A percentile compares a stretch with the other conserved stretches of the same genome.
Evolutionary conservation across 306 rosid genomes (phyloP).

Genomic region (Hippophae rhamnoides): DNA sequence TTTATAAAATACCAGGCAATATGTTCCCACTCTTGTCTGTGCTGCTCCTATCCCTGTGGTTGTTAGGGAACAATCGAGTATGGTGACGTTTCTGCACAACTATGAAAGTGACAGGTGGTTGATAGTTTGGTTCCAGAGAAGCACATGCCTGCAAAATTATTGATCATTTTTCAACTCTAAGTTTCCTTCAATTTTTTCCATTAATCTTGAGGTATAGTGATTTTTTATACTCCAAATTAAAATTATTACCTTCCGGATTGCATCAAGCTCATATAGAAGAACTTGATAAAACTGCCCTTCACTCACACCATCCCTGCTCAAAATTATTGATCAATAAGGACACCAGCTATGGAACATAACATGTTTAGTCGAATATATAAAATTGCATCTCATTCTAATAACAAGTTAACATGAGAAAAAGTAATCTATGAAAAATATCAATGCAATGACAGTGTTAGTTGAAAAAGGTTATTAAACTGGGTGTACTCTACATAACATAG

Average conservation of each 20-base stretch:
- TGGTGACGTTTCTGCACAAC: conserved; percentile 94
- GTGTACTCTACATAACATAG: not conserved
- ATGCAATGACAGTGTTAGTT: not conserved
- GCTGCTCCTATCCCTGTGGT: conserved; percentile 70
- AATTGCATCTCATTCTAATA: not conserved
- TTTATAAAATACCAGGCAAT: conserved; percentile 55
- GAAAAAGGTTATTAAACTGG: not conserved
- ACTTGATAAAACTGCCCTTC: conserved; percentile 96
- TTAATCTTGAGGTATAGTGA: not conserved
- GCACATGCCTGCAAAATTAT: conserved; percentile 63
- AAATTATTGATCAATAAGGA: conserved; percentile 10
- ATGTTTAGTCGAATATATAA: not conserved
- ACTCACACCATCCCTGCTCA: conserved; percentile 82
- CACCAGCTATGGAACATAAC: not conserved
- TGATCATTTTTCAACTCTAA: conserved; percentile 4
- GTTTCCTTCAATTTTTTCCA: not conserved
- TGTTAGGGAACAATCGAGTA: conserved; percentile 71
- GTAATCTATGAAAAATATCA: too few relatives aligned
- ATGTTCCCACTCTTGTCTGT: conserved; percentile 82
- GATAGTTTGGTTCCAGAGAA: conserved; percentile 85
- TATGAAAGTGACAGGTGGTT: conserved; percentile 89
- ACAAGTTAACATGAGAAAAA: too few relatives aligned
- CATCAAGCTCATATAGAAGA: conserved; percentile 77
- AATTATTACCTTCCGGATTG: conserved; percentile 68
- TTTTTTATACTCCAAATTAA: not conserved